Evolutionary conservation across 805 yeast species (phyloP), one percentile per base, ranked within the genome.

Genomic region (Tetrapisispora iriomotensis): DNA sequence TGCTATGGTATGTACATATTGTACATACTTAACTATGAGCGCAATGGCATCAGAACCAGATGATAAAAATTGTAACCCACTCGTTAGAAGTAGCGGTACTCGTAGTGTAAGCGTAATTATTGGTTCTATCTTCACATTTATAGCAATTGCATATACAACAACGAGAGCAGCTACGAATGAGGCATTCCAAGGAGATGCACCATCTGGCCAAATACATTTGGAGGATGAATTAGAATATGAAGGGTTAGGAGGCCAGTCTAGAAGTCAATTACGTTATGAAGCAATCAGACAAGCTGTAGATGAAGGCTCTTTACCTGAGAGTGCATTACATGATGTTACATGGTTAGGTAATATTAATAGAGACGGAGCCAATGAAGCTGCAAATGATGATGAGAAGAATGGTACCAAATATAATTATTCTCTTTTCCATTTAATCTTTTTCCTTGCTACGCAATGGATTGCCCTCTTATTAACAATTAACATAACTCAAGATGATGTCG

Each of bases 31-130:
- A 50, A 78, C 87, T 2, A 75, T 92, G 68, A 79, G 92, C 43
- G 98, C 97, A 0, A 94, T 92, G 50, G 81, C 95, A 1, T 79
- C 95, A 10, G 97, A 90, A 61, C 99, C 98, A 0, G 98, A 92
- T 62, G 97, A 90, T 64, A 77, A 72, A 56, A 67, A 69, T 50
- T 92, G 99, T 61, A 92, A 92, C 58, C 98, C 99, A 10, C 68
- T 92, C 45, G 77, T 90, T 14, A 74, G 97, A 48, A 83, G 94
- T 6, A 71, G 75, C 39, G 95, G 96, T 4, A 87, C 98, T 1
- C 74, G 97, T 51, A 86, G 94, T 3, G 76, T 86, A 17, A 82
- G 94, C 44, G 79, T 88, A 39, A 74, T 92, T 1, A 56, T 92
- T 38, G 97, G 97, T 14, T 96, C 97, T 0, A 64, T 87, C 14